A percentile compares a stretch with the other conserved stretches of the same genome.
These are phyloP conservation scores for Chalciporus chontae DNA, from an alignment of 768 basidiomycete genomes.

Conservation along the genomic window DNA sequence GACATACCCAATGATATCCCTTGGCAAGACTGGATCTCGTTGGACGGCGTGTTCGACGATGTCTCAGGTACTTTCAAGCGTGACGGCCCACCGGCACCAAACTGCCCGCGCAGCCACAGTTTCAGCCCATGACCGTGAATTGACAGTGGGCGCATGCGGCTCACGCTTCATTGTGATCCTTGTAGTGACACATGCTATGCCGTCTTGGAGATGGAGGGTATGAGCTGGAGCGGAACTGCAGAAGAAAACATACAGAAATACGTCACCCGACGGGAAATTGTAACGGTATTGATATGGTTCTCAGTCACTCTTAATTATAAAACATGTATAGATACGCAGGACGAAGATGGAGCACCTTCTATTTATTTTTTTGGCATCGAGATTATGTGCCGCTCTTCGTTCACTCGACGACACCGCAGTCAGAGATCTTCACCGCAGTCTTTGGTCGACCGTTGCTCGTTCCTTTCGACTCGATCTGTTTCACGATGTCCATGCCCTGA, in stretches of 20 bases:
- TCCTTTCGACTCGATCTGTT: slow-evolving; percentile 36
- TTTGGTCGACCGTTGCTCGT: slow-evolving; percentile 23
- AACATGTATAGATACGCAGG: background rate
- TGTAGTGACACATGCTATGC: too few relatives aligned
- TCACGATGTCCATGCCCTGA: slow-evolving; percentile 41
- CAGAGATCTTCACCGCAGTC: slow-evolving; percentile 47
- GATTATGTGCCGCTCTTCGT: background rate
- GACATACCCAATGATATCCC: background rate
- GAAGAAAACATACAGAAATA: too few relatives aligned
- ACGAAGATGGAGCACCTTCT: background rate
- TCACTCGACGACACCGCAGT: slow-evolving; percentile 48
- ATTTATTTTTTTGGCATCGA: background rate
- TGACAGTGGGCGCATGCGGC: too few relatives aligned
- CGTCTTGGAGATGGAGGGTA: too few relatives aligned
- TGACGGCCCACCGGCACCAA: background rate
- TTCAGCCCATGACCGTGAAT: too few relatives aligned
- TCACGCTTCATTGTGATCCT: too few relatives aligned
- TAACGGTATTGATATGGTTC: too few relatives aligned
- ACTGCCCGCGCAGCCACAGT: too few relatives aligned
- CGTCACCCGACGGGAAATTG: too few relatives aligned
- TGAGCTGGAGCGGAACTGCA: too few relatives aligned
- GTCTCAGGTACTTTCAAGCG: background rate
- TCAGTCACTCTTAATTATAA: too few relatives aligned
- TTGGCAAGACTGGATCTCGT: background rate
- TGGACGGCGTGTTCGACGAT: background rate